A percentile compares a stretch with the other conserved stretches of the same genome.
These are phyloP conservation scores for Alternaria infectoria DNA, from an alignment of 2,329 filamentous ascomycete species.

Conservation along the genomic window DNA sequence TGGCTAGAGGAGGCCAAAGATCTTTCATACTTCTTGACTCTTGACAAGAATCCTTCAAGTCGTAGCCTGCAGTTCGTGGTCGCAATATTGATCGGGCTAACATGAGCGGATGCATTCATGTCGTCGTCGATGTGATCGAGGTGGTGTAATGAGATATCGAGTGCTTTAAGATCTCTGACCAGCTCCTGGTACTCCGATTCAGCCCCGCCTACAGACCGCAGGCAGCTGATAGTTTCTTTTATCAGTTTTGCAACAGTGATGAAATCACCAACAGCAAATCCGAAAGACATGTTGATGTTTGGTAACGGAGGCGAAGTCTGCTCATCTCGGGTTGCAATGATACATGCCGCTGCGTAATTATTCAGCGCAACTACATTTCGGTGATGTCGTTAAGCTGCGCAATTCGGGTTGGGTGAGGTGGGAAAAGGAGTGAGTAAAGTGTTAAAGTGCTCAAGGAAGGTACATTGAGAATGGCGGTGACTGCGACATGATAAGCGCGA, in stretches of 20 bases:
- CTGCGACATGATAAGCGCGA: not conserved
- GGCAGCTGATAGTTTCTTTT: not conserved
- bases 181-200: not conserved
- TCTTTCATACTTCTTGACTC: not conserved
- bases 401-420: too few relatives aligned
- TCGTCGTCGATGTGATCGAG: not conserved
- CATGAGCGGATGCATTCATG: not conserved
- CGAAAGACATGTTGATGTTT: not conserved
- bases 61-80: not conserved
- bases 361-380: fast-evolving
- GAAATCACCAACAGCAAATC: not conserved
- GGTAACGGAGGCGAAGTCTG: not conserved
- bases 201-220: not conserved
- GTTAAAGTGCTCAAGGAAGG: fast-evolving
- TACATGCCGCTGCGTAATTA: not conserved
- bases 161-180: not conserved
- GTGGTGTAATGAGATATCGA: not conserved
- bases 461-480: fast-evolving
- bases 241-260: not conserved
- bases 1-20: fast-evolving
- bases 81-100: not conserved
- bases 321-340: not conserved
- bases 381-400: not conserved
- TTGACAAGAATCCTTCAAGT: not conserved
- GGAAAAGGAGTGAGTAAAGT: not conserved